These are phyloP conservation scores for Rugosomyces carneus DNA, from an alignment of 1,284 basidiomycete species.

Conservation along the genomic window DNA sequence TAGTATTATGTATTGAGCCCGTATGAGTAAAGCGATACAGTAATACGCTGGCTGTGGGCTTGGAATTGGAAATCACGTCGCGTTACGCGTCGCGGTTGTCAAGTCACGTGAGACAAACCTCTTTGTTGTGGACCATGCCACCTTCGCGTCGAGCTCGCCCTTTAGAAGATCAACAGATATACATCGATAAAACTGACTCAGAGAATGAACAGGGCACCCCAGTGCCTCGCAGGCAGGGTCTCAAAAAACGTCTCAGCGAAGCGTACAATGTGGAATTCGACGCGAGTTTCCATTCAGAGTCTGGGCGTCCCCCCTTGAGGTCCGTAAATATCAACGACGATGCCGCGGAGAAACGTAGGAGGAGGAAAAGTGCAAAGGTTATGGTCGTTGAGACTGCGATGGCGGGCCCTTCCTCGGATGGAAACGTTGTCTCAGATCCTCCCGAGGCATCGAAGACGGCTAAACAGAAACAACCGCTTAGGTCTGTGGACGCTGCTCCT, in stretches of 20 bases:
- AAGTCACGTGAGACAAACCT: slow-evolving; percentile 26
- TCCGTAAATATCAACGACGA: slow-evolving; percentile 75
- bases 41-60: no score
- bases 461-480: slow-evolving; percentile 58
- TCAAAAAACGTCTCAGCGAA: slow-evolving; percentile 62
- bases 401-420: slow-evolving; percentile 46
- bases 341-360: slow-evolving; percentile 68
- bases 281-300: slow-evolving; percentile 42
- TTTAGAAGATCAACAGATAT: slow-evolving; percentile 25
- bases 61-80: slow-evolving; percentile 19
- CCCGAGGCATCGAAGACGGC: slow-evolving; percentile 36
- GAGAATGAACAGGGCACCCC: slow-evolving; percentile 46
- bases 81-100: slow-evolving; percentile 25
- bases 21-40: no score
- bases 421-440: slow-evolving; percentile 28
- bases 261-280: slow-evolving; percentile 41
- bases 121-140: slow-evolving; percentile 34
- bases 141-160: slow-evolving; percentile 28
- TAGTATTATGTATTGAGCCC: no score
- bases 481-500: slow-evolving; percentile 52
- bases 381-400: slow-evolving; percentile 44
- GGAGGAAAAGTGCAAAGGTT: slow-evolving; percentile 67
- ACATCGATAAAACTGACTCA: slow-evolving; percentile 34
- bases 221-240: slow-evolving; percentile 30
- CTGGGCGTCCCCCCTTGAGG: slow-evolving; percentile 43